These are phyloP conservation scores for Sequoiadendron giganteum DNA, from an alignment of 75 land plant genomes.

Conservation along the genomic window DNA sequence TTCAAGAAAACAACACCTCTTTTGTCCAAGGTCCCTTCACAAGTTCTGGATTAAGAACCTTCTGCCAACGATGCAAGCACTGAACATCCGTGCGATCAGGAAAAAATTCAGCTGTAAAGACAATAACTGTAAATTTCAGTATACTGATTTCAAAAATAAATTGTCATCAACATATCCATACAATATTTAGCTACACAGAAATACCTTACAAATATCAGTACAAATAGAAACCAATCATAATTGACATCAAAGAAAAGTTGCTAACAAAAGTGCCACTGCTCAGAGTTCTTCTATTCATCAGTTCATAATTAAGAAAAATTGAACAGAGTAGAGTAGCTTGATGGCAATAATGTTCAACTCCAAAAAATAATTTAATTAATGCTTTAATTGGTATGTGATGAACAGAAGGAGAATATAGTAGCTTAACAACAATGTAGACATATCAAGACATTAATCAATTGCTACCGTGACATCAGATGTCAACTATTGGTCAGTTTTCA, in stretches of 20 bases:
- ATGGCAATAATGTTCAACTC: neutral
- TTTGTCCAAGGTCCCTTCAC: constrained; percentile 94
- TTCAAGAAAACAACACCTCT: constrained; percentile 44
- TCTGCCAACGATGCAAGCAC: constrained; percentile 90
- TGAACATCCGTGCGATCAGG: constrained; percentile 81
- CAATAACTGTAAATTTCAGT: neutral
- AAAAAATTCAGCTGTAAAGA: constrained; percentile 62
- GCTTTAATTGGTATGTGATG: neutral
- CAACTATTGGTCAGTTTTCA: neutral
- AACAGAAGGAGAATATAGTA: neutral
- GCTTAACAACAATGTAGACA: no score
- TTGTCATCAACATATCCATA: neutral
- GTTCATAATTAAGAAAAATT: neutral
- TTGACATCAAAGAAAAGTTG: neutral
- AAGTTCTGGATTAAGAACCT: constrained; percentile 81
- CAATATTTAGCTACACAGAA: neutral
- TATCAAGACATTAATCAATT: no score
- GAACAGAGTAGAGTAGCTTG: neutral
- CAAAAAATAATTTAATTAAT: neutral
- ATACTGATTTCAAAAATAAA: neutral
- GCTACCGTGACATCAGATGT: no score
- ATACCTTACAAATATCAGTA: neutral
- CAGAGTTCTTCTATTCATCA: neutral
- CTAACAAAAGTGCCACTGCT: neutral
- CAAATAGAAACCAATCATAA: neutral